Conservation (phyloP, 352 stramenopile species). For the Plasmopara viticola region DNA sequence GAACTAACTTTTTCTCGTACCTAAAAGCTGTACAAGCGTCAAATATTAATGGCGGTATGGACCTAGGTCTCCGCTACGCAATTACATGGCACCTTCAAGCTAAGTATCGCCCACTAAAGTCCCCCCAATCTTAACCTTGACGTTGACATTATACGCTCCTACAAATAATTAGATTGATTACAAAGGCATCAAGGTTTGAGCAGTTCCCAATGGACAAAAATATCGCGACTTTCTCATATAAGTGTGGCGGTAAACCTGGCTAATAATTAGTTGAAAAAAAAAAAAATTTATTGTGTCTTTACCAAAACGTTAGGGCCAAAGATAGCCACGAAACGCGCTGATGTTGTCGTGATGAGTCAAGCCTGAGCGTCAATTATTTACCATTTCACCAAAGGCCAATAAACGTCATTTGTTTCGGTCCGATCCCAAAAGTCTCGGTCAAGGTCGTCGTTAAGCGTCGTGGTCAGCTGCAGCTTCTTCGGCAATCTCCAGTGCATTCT, state of each 20-base stretch:
- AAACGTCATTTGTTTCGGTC: not conserved
- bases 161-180: conserved; percentile 26
- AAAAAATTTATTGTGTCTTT: conserved; percentile 51
- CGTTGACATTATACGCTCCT: conserved; percentile 23
- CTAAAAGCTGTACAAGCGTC: conserved; percentile 22
- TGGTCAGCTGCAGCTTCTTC: conserved; percentile 39
- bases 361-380: not conserved
- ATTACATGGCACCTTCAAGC: too few species aligned
- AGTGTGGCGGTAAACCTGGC: conserved; percentile 12
- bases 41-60: not conserved
- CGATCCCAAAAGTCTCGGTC: not conserved
- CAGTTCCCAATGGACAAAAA: conserved; percentile 21
- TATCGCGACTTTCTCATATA: conserved; percentile 37
- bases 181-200: conserved; percentile 22
- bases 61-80: too few species aligned
- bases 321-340: conserved; percentile 14
- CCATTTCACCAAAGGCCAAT: not conserved
- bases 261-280: conserved; percentile 31
- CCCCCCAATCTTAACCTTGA: conserved; percentile 30
- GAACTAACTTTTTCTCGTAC: conserved; percentile 32
- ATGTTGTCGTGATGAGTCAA: conserved; percentile 12
- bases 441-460: not conserved
- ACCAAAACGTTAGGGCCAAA: conserved; percentile 31
- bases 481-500: conserved; percentile 74
- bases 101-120: conserved; percentile 19